Percentiles rank a stretch among this genome's conserved stretches.
Conservation (phyloP, 148 eudicot species). For the Cornus controversa region DNA sequence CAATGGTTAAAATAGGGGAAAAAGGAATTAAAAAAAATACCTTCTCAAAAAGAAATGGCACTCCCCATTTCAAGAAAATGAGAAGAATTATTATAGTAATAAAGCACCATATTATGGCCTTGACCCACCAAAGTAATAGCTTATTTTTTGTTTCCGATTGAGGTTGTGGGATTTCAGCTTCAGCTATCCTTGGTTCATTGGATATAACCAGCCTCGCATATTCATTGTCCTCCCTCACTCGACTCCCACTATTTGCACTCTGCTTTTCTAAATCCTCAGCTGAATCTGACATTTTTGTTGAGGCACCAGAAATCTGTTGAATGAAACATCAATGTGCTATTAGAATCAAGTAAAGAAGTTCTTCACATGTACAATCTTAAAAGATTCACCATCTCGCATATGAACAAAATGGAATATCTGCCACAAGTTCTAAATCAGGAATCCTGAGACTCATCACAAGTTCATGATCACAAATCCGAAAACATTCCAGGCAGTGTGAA, state of each 20-base stretch:
- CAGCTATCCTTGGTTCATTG: conserved; percentile 38
- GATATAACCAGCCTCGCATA: conserved; percentile 68
- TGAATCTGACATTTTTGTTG: conserved; percentile 45
- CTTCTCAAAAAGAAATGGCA: conserved; percentile 84
- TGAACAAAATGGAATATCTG: background rate
- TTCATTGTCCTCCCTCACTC: conserved; percentile 64
- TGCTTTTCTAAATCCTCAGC: conserved; percentile 34
- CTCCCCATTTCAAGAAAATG: conserved; percentile 73
- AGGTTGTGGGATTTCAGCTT: conserved; percentile 37
- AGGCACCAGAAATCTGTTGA: conserved; percentile 29
- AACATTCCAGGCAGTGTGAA: background rate
- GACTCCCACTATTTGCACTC: conserved; percentile 32
- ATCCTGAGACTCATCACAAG: background rate
- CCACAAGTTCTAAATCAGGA: background rate
- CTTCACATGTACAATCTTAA: background rate
- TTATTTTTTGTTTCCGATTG: conserved; percentile 27
- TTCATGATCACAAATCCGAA: too few relatives aligned
- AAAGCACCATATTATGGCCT: conserved; percentile 47
- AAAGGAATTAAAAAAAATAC: conserved; percentile 28
- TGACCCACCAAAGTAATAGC: conserved; percentile 70
- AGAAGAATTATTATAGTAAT: conserved; percentile 35
- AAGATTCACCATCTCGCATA: background rate
- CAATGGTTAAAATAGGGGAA: background rate
- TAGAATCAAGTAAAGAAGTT: conserved; percentile 4
- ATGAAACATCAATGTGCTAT: background rate